A percentile compares a stretch with the other conserved stretches of the same genome.
Conservation (phyloP, 2,329 filamentous ascomycete species). For the Diaporthe sp. region DNA sequence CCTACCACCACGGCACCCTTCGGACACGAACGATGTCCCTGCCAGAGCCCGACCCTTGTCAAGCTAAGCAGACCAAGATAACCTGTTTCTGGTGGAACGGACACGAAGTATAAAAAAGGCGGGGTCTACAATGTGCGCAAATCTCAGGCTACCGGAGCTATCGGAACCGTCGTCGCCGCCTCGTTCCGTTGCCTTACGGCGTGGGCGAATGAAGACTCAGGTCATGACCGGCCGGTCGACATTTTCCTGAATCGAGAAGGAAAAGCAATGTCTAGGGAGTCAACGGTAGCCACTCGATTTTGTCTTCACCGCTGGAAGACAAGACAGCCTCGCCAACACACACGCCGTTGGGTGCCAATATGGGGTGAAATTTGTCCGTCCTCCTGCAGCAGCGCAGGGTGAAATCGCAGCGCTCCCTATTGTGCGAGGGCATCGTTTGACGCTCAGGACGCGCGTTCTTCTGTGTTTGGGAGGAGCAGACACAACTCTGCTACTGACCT, state of each 20-base stretch:
- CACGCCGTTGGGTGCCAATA: not conserved
- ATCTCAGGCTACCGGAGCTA: slow-evolving; percentile 6
- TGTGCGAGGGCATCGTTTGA: not conserved
- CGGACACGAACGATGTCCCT: not conserved
- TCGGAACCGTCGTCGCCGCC: not conserved
- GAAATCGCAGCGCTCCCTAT: slow-evolving; percentile 5
- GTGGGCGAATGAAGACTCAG: not conserved
- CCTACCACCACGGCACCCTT: slow-evolving; percentile 23
- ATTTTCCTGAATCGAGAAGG: not conserved
- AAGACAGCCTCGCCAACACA: slow-evolving; percentile 11
- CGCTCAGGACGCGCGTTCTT: slow-evolving; percentile 11
- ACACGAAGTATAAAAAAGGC: slow-evolving; percentile 15
- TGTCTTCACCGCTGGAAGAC: not conserved
- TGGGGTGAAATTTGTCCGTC: slow-evolving; percentile 15
- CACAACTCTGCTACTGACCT: not conserved
- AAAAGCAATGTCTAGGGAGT: not conserved
- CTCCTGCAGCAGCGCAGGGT: slow-evolving; percentile 25
- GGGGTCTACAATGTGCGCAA: not conserved
- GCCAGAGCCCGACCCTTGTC: not conserved
- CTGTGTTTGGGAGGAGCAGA: not conserved
- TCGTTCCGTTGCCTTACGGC: slow-evolving; percentile 14
- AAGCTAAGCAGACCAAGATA: not conserved
- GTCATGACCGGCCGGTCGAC: not conserved
- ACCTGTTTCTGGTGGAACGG: not conserved
- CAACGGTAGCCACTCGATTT: slow-evolving; percentile 1